Evolutionary conservation across 2,329 filamentous ascomycete species (phyloP).

Genomic region (Neopestalotiopsis sp.): DNA sequence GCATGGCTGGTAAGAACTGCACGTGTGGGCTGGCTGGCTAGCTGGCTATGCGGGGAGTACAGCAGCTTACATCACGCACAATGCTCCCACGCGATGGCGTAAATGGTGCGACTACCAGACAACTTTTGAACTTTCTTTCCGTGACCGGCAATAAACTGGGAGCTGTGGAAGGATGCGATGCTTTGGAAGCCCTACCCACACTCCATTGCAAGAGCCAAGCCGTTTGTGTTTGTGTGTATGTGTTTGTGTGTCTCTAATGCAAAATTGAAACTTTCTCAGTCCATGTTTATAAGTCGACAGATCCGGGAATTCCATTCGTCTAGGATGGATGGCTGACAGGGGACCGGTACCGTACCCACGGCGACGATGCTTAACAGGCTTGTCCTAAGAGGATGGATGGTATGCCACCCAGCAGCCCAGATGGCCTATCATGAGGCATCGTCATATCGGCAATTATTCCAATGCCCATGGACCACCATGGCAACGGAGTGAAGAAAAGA

Average conservation of each 20-base stretch:
- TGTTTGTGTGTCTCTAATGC: neutral
- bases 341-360: slow-evolving; percentile 10
- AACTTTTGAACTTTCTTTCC: neutral
- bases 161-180: neutral
- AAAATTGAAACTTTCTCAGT: neutral
- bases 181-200: no score
- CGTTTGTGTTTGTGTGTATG: neutral
- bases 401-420: neutral
- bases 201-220: neutral
- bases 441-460: neutral
- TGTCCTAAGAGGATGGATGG: slow-evolving; percentile 9
- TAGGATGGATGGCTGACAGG: slow-evolving; percentile 1
- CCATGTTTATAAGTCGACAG: neutral
- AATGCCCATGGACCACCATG: slow-evolving; percentile 7
- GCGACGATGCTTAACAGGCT: slow-evolving; percentile 19
- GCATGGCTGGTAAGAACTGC: neutral
- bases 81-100: neutral
- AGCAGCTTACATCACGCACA: neutral
- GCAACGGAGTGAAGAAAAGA: slow-evolving; percentile 14
- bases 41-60: neutral
- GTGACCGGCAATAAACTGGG: neutral
- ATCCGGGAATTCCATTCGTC: neutral
- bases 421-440: neutral
- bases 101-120: neutral
- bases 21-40: neutral